A percentile compares a stretch with the other conserved stretches of the same genome.
phyloP scores from a whole-genome alignment of 345 rosid species.

The Linum lewisii region DNA sequence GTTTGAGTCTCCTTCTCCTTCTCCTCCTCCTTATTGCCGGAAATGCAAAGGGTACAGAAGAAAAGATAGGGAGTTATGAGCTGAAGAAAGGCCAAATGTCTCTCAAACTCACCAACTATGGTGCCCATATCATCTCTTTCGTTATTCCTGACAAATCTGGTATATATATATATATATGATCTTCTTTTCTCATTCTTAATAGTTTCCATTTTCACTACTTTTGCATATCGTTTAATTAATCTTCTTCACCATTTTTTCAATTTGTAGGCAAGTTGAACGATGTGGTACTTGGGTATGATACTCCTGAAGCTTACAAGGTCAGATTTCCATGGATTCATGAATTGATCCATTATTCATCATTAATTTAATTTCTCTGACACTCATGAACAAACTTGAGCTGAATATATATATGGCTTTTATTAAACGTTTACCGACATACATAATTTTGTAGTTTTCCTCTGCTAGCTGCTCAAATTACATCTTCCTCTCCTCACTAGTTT shows the following conservation, averaged over 20 bases:
- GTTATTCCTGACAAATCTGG: conserved; percentile 75
- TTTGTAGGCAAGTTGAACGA: conserved; percentile 60
- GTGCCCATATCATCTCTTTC: conserved; percentile 67
- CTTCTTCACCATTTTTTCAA: neutral
- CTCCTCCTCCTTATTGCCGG: too few relatives aligned
- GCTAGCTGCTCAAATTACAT: too few relatives aligned
- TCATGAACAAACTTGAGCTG: too few relatives aligned
- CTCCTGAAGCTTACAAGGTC: conserved; percentile 53
- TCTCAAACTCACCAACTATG: conserved; percentile 70
- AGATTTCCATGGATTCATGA: neutral
- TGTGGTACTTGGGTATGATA: conserved; percentile 69
- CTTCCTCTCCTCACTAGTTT: too few relatives aligned
- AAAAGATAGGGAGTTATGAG: conserved; percentile 42
- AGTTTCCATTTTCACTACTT: neutral
- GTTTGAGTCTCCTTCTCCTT: too few relatives aligned
- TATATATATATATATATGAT: conserved; percentile 16
- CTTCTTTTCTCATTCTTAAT: neutral
- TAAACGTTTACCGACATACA: too few relatives aligned
- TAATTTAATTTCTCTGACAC: too few relatives aligned
- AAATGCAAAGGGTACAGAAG: too few relatives aligned
- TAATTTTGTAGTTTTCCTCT: too few relatives aligned
- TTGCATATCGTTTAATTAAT: neutral
- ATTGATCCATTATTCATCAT: neutral
- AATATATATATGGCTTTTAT: too few relatives aligned
- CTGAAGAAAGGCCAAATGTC: conserved; percentile 61